Evolutionary conservation across 495 filamentous ascomycete species (phyloP).

Genomic region (Mycothermus thermophilus): DNA sequence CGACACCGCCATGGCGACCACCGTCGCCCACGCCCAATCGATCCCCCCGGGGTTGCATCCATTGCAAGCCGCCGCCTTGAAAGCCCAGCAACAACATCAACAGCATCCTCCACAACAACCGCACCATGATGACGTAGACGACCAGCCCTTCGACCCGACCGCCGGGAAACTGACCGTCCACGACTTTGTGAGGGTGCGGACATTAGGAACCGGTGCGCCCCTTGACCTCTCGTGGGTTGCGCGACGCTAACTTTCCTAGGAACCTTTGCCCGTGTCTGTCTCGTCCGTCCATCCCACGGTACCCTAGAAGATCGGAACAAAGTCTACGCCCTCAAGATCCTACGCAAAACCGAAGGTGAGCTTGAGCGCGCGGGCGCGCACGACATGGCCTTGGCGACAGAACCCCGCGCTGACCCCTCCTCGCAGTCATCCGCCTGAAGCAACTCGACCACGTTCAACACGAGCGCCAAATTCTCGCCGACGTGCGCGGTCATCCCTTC

Average conservation of each 20-base stretch:
- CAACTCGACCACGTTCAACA: constrained; percentile 96
- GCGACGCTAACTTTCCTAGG: constrained; percentile 40
- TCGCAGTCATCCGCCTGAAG: constrained; percentile 80
- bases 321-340: constrained; percentile 85
- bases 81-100: constrained; percentile 8
- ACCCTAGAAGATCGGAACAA: constrained; percentile 44
- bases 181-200: constrained; percentile 80
- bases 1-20: constrained; percentile 17
- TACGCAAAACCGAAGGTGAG: constrained; percentile 65
- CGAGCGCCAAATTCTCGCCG: constrained; percentile 74
- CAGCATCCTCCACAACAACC: constrained; percentile 14
- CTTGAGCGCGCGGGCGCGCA: constrained; percentile 10
- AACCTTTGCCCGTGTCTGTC: constrained; percentile 91
- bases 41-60: constrained; percentile 17
- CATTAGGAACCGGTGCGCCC: constrained; percentile 67
- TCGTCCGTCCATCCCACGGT: constrained; percentile 49
- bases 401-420: constrained; percentile 8
- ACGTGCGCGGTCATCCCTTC: constrained; percentile 85
- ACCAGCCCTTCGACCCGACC: constrained; percentile 14
- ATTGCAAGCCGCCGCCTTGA: constrained; percentile 15
- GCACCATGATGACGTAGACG: constrained; percentile 3
- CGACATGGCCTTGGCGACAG: neutral
- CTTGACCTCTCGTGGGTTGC: neutral
- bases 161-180: constrained; percentile 29
- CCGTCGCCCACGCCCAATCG: constrained; percentile 18